Percentiles rank a stretch among this genome's conserved stretches.
These are phyloP conservation scores for Botrytis cinerea DNA, from an alignment of 2,329 filamentous ascomycete species.

Conservation along the genomic window DNA sequence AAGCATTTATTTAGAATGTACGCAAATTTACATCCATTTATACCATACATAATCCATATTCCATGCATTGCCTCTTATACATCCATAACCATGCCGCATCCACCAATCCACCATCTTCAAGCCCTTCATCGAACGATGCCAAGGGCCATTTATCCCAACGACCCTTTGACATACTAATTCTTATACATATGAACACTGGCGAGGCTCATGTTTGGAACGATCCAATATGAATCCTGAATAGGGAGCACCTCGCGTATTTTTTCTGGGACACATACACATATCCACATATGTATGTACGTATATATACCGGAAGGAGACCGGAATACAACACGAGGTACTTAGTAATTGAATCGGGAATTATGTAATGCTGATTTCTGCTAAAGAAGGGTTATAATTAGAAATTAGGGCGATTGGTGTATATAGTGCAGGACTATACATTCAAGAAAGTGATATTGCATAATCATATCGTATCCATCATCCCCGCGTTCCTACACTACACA, in stretches of 20 bases:
- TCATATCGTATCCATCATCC: neutral
- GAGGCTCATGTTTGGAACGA: neutral
- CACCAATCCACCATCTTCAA: neutral
- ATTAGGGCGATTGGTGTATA: too few species aligned
- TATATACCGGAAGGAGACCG: neutral
- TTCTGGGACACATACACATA: neutral
- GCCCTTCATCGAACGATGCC: neutral
- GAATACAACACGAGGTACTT: neutral
- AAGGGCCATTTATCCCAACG: neutral
- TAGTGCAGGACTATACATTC: neutral
- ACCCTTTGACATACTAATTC: neutral
- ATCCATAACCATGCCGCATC: neutral
- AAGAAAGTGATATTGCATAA: neutral
- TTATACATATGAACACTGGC: neutral
- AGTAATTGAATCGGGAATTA: neutral
- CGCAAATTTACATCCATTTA: neutral
- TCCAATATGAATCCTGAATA: neutral
- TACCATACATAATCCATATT: neutral
- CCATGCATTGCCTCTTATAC: neutral
- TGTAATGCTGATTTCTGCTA: neutral
- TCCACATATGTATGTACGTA: neutral
- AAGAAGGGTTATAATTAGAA: neutral
- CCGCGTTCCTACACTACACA: neutral
- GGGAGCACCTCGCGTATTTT: neutral
- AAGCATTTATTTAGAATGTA: neutral